Percentiles rank a stretch among this genome's conserved stretches.
Evolutionary conservation across 2,329 filamentous ascomycete species (phyloP).

Genomic region (Ophiostoma fasciatum): DNA sequence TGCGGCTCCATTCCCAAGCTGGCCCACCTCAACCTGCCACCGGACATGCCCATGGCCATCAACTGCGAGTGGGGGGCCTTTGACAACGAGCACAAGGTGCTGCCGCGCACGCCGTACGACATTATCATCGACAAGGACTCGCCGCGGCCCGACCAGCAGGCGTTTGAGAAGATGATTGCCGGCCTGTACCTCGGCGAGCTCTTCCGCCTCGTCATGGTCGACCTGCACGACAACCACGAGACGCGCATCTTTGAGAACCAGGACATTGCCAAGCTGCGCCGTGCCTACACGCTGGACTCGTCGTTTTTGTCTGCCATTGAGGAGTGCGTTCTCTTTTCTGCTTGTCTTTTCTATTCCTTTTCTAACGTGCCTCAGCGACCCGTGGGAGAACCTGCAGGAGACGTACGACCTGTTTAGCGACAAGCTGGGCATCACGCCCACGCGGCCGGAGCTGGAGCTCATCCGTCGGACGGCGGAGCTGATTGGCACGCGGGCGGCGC

Average conservation of each 20-base stretch:
- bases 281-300: constrained; percentile 78
- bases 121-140: constrained; percentile 79
- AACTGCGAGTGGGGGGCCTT: constrained; percentile 98
- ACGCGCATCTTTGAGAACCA: constrained; percentile 70
- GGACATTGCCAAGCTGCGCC: constrained; percentile 65
- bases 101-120: constrained; percentile 77
- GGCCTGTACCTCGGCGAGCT: constrained; percentile 90
- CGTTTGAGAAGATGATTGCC: constrained; percentile 96
- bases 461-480: constrained; percentile 80
- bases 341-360: not conserved
- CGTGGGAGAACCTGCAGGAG: constrained; percentile 88
- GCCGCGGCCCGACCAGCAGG: constrained; percentile 82
- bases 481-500: constrained; percentile 86
- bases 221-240: constrained; percentile 66
- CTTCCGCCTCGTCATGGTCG: constrained; percentile 74
- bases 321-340: constrained; percentile 40
- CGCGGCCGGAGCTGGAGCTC: constrained; percentile 70
- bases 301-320: constrained; percentile 90
- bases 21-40: constrained; percentile 73
- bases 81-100: constrained; percentile 80
- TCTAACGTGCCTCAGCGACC: constrained; percentile 43
- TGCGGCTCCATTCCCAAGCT: constrained; percentile 87
- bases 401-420: constrained; percentile 68
- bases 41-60: constrained; percentile 79
- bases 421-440: constrained; percentile 57